phyloP scores from a whole-genome alignment of 805 yeast genomes.

The Lachancea fermentati region DNA sequence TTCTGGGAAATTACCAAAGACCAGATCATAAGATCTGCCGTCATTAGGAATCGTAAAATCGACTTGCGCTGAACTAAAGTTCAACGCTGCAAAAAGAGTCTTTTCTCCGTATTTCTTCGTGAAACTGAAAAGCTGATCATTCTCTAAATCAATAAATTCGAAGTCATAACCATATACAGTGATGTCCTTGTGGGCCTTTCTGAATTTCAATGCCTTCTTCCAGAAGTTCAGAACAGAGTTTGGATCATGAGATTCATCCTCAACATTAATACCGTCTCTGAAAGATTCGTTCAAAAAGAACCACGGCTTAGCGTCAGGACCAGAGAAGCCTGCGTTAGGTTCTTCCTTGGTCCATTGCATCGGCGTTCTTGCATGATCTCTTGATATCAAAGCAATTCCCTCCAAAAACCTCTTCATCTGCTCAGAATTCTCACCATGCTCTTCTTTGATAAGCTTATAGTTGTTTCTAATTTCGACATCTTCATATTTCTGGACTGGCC shows the following conservation, averaged over 20 bases:
- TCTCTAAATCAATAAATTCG: slow-evolving; percentile 39
- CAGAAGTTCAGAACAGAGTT: slow-evolving; percentile 43
- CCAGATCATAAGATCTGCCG: slow-evolving; percentile 30
- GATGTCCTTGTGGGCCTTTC: slow-evolving; percentile 40
- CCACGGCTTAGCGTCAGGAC: slow-evolving; percentile 40
- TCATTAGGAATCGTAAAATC: slow-evolving; percentile 29
- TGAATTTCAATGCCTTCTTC: slow-evolving; percentile 36
- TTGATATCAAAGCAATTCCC: slow-evolving; percentile 33
- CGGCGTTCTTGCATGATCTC: slow-evolving; percentile 50
- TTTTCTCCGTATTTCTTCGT: slow-evolving; percentile 33
- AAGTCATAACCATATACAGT: slow-evolving; percentile 41
- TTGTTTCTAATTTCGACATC: slow-evolving; percentile 44
- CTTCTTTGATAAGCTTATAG: slow-evolving; percentile 31
- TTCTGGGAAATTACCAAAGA: slow-evolving; percentile 29
- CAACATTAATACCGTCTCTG: slow-evolving; percentile 40
- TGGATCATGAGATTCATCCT: slow-evolving; percentile 40
- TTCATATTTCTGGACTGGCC: slow-evolving; percentile 45
- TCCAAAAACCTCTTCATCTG: slow-evolving; percentile 30
- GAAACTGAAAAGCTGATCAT: slow-evolving; percentile 38
- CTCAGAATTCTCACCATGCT: slow-evolving; percentile 13
- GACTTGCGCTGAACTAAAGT: slow-evolving; percentile 34
- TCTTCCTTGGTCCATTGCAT: slow-evolving; percentile 42
- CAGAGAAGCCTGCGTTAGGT: slow-evolving; percentile 41
- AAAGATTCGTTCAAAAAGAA: slow-evolving; percentile 9
- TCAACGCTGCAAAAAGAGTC: slow-evolving; percentile 36